Conservation (phyloP, 1,139 yeast species). For the Kodamaea sp. region DNA sequence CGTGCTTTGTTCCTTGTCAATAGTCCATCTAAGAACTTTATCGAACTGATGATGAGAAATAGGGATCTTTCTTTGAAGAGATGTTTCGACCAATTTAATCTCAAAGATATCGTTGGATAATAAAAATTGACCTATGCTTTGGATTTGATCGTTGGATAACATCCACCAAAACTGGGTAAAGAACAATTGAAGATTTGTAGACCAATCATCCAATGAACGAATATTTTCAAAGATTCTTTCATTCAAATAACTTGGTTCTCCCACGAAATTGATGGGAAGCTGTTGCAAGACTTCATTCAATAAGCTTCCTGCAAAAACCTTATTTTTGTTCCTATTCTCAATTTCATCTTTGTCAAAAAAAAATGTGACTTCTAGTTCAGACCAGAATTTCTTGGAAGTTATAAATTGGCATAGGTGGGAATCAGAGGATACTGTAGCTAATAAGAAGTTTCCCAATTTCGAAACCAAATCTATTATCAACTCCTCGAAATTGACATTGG, state of each 20-base stretch:
- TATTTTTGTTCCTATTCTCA: slow-evolving; percentile 8
- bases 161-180: slow-evolving; percentile 26
- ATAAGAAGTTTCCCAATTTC: slow-evolving; percentile 46
- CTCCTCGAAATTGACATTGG: slow-evolving; percentile 11
- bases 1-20: slow-evolving; percentile 3
- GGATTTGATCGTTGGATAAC: slow-evolving; percentile 20
- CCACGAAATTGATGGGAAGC: slow-evolving; percentile 17
- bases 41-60: slow-evolving; percentile 8
- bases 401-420: slow-evolving; percentile 17
- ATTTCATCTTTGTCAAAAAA: slow-evolving; percentile 3
- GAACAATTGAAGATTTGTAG: slow-evolving; percentile 13
- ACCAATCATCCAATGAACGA: not conserved
- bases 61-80: slow-evolving; percentile 10
- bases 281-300: slow-evolving; percentile 42
- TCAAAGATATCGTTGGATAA: slow-evolving; percentile 6
- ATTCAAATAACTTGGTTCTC: slow-evolving; percentile 7
- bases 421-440: slow-evolving; percentile 16
- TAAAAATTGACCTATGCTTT: slow-evolving; percentile 1
- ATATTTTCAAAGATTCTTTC: slow-evolving; percentile 11
- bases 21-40: slow-evolving; percentile 2
- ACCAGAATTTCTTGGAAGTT: slow-evolving; percentile 20
- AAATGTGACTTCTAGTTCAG: slow-evolving; percentile 12
- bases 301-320: slow-evolving; percentile 30
- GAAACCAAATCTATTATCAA: slow-evolving; percentile 24
- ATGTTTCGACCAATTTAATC: slow-evolving; percentile 8